A percentile compares a stretch with the other conserved stretches of the same genome.
These are phyloP conservation scores for Cicer cuneatum DNA, from an alignment of 306 rosid genomes.

Conservation along the genomic window DNA sequence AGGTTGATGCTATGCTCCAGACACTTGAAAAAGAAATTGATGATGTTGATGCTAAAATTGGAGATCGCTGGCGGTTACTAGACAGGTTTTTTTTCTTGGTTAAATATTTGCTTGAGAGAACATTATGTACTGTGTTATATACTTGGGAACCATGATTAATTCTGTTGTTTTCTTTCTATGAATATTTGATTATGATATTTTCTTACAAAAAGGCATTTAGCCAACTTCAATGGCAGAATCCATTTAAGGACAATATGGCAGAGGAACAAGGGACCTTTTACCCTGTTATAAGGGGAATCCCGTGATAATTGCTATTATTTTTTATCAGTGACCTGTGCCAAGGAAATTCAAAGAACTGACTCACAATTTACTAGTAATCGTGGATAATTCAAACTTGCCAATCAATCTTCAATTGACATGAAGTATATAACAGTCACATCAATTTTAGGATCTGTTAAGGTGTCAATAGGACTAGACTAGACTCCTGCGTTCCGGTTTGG, in stretches of 20 bases:
- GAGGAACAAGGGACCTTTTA: not conserved
- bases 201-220: conserved; percentile 6
- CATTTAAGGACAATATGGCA: not conserved
- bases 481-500: not conserved
- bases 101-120: conserved; percentile 29
- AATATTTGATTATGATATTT: conserved; percentile 25
- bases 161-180: conserved; percentile 25
- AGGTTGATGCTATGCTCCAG: conserved; percentile 86
- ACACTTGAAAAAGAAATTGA: conserved; percentile 87
- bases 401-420: conserved; percentile 5
- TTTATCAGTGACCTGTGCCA: not conserved
- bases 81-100: conserved; percentile 62
- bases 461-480: conserved; percentile 1
- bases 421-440: not conserved
- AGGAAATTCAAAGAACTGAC: conserved; percentile 15
- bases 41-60: conserved; percentile 89
- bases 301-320: not conserved
- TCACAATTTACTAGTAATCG: conserved; percentile 1
- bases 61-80: conserved; percentile 74
- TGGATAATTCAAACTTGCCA: conserved; percentile 10
- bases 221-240: conserved; percentile 17
- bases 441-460: conserved; percentile 22
- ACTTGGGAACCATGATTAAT: conserved; percentile 11
- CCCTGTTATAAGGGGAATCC: conserved; percentile 10
- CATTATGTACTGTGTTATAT: conserved; percentile 1